Evolutionary conservation across 2,329 filamentous ascomycete genomes (phyloP), one percentile per base, ranked within the genome.

Genomic region (Fusarium albidum): DNA sequence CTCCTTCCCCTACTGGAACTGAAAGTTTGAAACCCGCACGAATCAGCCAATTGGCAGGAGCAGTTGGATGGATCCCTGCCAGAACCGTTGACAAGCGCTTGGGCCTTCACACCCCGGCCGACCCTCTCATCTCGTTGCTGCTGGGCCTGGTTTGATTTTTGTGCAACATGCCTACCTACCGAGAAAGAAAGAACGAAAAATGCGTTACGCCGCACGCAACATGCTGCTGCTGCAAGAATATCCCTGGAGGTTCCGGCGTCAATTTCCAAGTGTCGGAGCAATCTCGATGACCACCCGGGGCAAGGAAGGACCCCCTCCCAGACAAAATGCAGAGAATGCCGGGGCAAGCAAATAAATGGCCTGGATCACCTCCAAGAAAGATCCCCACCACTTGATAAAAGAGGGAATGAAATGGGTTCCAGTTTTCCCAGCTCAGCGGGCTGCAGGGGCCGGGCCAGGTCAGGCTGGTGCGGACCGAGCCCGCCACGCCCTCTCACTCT

Each of bases 1-100:
- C 59, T 62, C 59, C 59, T 62, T 62, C 59, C 21, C 59, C 43
- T 49, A 49, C 55, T 62, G 59, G 59, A 62, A 53, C 59, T 52
- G 43, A 38, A 40, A 52, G 49, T 62, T 59, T 62, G 59, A 63
- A 62, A 62, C 59, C 55, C 48, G 54, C 39, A 37, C 6, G 32
- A 29, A 18, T 7, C 21, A 34, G 17, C 58, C 58, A 61, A 62
- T 61, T 21, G 31, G 32, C 29, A 55, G 29, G 39, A 18, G 31
- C 18, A 31, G 21, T 13, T 31, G 38, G 32, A 14, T 27, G 15
- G 49, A 61, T 55, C 63, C 60, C 52, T 52, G 51, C 15, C 43
- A 46, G 44, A 47, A 47, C 44, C 44, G 44, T 47, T 47, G 33
- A 27, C 18, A 25, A 18, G 37, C 21, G 37, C 37, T 26, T 26